Percentiles rank a stretch among this genome's conserved stretches.
Evolutionary conservation across 805 yeast genomes (phyloP).

Genomic region (Hyphopichia homilentoma): DNA sequence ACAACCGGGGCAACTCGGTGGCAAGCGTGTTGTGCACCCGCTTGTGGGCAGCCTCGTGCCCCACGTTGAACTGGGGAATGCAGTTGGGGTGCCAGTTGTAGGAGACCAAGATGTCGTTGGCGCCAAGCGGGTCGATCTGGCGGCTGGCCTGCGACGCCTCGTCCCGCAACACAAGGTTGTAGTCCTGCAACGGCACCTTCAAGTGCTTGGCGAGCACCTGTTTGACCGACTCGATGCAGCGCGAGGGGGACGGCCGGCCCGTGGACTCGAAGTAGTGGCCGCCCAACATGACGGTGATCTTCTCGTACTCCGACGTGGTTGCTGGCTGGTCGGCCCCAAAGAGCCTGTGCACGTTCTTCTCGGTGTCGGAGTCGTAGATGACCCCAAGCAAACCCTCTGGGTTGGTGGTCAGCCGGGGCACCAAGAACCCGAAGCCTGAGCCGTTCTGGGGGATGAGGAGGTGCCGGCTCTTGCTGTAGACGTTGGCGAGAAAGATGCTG

Average conservation of each 20-base stretch:
- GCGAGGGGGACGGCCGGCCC: constrained; percentile 26
- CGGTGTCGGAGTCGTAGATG: constrained; percentile 86
- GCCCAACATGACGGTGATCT: constrained; percentile 87
- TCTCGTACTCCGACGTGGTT: constrained; percentile 41
- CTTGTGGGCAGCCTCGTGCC: constrained; percentile 48
- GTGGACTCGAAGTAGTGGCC: constrained; percentile 52
- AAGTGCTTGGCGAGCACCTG: constrained; percentile 21
- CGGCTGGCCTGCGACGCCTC: constrained; percentile 13
- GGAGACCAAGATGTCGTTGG: constrained; percentile 27
- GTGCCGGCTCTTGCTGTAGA: constrained; percentile 43
- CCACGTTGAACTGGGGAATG: constrained; percentile 78
- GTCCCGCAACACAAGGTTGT: constrained; percentile 22
- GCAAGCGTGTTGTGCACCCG: constrained; percentile 29
- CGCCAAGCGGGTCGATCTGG: constrained; percentile 3
- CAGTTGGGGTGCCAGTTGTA: constrained; percentile 43
- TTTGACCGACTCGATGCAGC: constrained; percentile 24
- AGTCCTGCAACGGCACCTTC: constrained; percentile 16
- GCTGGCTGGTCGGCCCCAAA: constrained; percentile 11
- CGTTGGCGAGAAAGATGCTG: constrained; percentile 62
- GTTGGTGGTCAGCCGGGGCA: constrained; percentile 55
- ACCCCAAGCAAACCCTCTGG: constrained; percentile 71
- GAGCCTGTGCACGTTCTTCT: constrained; percentile 38
- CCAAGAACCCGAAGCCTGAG: constrained; percentile 84
- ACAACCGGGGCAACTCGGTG: constrained; percentile 37
- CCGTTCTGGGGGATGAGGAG: constrained; percentile 30